phyloP scores from a whole-genome alignment of 1,284 basidiomycete species.

The Rhodotorula sp. region DNA sequence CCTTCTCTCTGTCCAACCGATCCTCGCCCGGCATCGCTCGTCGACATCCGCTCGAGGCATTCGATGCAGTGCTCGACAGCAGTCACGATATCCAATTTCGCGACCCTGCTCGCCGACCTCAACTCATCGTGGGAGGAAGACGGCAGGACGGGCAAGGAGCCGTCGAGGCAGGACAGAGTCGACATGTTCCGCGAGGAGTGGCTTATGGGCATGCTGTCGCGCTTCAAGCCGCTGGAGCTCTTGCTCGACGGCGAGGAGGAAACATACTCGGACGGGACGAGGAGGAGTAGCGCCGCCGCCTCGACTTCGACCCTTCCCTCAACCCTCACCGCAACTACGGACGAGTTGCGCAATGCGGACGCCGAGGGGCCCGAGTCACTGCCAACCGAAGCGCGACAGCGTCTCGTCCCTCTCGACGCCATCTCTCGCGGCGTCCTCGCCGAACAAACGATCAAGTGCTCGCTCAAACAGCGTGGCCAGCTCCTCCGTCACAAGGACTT shows the following conservation, averaged over 20 bases:
- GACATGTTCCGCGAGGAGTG: conserved; percentile 22
- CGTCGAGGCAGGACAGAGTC: conserved; percentile 10
- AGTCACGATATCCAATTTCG: conserved; percentile 18
- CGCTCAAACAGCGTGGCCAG: not conserved
- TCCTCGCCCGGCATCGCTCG: conserved; percentile 3
- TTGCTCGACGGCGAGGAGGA: conserved; percentile 3
- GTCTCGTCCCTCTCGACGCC: conserved; percentile 9
- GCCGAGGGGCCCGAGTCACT: not conserved
- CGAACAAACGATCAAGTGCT: conserved; percentile 22
- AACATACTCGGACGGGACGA: conserved; percentile 10
- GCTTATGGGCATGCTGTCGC: conserved; percentile 7
- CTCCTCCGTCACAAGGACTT: conserved; percentile 18
- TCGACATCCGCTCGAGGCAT: conserved; percentile 14
- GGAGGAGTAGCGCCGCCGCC: not conserved
- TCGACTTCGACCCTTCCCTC: not conserved
- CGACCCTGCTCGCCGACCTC: conserved; percentile 17
- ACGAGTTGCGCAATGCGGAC: not conserved
- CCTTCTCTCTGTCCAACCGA: not conserved
- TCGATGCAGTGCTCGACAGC: conserved; percentile 7
- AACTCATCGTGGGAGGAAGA: conserved; percentile 4
- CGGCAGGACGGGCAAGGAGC: not conserved
- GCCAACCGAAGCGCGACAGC: not conserved
- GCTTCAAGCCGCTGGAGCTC: conserved; percentile 3
- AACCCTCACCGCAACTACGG: not conserved
- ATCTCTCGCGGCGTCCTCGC: conserved; percentile 23